phyloP scores from a whole-genome alignment of 768 basidiomycete species.

The Holtermanniella nyarrowii region DNA sequence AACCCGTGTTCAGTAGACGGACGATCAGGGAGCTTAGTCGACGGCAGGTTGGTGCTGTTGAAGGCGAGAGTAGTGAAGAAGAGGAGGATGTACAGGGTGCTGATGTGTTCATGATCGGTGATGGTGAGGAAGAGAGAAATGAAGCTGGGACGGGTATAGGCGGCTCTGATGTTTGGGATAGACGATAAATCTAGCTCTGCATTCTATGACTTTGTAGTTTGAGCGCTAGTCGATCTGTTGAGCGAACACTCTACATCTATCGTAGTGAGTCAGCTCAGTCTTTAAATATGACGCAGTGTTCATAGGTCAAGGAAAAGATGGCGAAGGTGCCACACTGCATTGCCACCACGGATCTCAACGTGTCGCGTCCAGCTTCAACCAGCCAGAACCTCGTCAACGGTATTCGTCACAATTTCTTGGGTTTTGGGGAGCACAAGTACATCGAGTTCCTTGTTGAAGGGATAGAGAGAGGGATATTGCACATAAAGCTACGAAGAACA shows the following conservation, averaged over 20 bases:
- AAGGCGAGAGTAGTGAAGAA: constrained; percentile 1
- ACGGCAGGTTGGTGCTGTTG: neutral
- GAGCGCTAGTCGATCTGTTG: neutral
- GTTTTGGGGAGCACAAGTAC: neutral
- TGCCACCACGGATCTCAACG: no score
- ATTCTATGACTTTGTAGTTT: neutral
- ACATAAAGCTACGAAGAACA: no score
- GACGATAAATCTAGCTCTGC: constrained; percentile 8
- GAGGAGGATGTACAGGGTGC: neutral
- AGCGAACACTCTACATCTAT: no score
- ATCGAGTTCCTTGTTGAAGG: neutral
- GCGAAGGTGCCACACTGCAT: no score
- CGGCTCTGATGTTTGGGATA: constrained; percentile 5
- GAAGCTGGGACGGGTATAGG: neutral
- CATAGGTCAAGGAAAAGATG: no score
- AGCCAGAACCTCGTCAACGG: neutral
- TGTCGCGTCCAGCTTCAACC: neutral
- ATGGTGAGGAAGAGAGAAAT: neutral
- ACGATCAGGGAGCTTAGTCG: neutral
- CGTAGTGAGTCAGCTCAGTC: no score
- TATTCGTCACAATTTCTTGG: no score
- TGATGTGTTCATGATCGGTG: constrained; percentile 1
- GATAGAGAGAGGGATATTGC: no score
- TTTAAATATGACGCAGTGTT: no score
- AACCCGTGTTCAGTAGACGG: neutral